Evolutionary conservation across 2,329 filamentous ascomycete species (phyloP).

Genomic region (Raffaelea arxii): DNA sequence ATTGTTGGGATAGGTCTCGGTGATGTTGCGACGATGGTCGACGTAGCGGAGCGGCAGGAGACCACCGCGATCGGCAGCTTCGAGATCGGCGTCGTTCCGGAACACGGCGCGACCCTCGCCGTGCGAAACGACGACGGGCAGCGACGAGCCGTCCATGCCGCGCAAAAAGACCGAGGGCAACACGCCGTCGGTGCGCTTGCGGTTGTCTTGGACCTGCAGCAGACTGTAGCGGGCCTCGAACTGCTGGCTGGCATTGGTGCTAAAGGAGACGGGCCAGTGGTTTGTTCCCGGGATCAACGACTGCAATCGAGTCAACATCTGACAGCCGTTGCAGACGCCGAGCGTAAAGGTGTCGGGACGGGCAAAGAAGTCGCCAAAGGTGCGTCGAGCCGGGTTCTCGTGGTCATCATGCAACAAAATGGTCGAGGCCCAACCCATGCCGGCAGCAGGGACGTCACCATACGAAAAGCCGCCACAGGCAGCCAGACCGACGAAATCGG

Average conservation of each 20-base stretch:
- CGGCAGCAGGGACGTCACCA: slow-evolving; percentile 70
- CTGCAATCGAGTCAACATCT: slow-evolving; percentile 80
- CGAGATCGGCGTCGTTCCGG: slow-evolving; percentile 38
- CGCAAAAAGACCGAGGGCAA: slow-evolving; percentile 73
- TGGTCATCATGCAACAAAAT: slow-evolving; percentile 71
- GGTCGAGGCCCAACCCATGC: slow-evolving; percentile 91
- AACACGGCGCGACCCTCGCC: slow-evolving; percentile 81
- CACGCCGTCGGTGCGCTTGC: slow-evolving; percentile 15
- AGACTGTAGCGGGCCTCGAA: slow-evolving; percentile 85
- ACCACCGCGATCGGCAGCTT: slow-evolving; percentile 51
- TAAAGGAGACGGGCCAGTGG: slow-evolving; percentile 79
- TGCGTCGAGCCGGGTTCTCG: slow-evolving; percentile 56
- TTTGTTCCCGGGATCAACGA: slow-evolving; percentile 77
- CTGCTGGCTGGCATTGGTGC: slow-evolving; percentile 74
- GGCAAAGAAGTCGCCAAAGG: slow-evolving; percentile 79
- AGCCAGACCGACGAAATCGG: slow-evolving; percentile 77
- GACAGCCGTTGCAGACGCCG: slow-evolving; percentile 95
- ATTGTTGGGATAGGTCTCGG: slow-evolving; percentile 81
- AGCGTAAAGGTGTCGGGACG: slow-evolving; percentile 84
- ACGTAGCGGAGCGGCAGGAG: slow-evolving; percentile 75
- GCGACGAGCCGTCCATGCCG: slow-evolving; percentile 70
- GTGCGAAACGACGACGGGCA: slow-evolving; percentile 84
- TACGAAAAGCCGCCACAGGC: slow-evolving; percentile 98
- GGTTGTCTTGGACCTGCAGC: slow-evolving; percentile 61
- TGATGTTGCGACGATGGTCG: slow-evolving; percentile 67